Conservation (phyloP, 2,329 filamentous ascomycete species). For the Epichloe typhina region DNA sequence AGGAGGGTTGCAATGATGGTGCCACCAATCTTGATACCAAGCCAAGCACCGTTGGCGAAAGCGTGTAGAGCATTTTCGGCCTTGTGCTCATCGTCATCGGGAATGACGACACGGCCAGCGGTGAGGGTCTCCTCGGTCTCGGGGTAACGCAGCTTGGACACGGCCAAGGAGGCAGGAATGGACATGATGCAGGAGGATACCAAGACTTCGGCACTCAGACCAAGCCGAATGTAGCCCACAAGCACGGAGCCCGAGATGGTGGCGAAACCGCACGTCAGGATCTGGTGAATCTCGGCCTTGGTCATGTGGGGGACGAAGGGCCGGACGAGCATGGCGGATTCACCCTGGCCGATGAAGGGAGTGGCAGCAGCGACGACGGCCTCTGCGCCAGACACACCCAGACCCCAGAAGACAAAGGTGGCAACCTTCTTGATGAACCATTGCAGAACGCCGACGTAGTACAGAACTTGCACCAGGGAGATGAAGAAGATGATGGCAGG, state of each 20-base stretch:
- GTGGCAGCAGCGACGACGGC: constrained; percentile 89
- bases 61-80: constrained; percentile 75
- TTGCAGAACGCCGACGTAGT: constrained; percentile 68
- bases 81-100: constrained; percentile 62
- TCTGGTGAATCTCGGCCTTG: constrained; percentile 75
- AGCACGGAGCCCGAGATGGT: constrained; percentile 84
- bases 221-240: constrained; percentile 73
- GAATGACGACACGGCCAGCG: constrained; percentile 66
- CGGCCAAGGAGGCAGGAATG: constrained; percentile 78
- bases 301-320: constrained; percentile 81
- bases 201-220: constrained; percentile 71
- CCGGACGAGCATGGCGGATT: constrained; percentile 83
- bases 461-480: constrained; percentile 75
- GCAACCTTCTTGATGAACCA: constrained; percentile 87
- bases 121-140: constrained; percentile 81
- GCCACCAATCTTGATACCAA: constrained; percentile 74
- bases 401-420: constrained; percentile 79
- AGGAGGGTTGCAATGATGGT: constrained; percentile 72
- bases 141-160: constrained; percentile 81
- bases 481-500: constrained; percentile 96
- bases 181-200: constrained; percentile 93
- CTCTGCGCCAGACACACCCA: constrained; percentile 79
- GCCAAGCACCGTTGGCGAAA: constrained; percentile 72
- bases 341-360: constrained; percentile 87
- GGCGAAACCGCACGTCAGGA: constrained; percentile 86